phyloP scores from a whole-genome alignment of 108 stramenopile genomes.

The Fragilariopsis cylindrus region DNA sequence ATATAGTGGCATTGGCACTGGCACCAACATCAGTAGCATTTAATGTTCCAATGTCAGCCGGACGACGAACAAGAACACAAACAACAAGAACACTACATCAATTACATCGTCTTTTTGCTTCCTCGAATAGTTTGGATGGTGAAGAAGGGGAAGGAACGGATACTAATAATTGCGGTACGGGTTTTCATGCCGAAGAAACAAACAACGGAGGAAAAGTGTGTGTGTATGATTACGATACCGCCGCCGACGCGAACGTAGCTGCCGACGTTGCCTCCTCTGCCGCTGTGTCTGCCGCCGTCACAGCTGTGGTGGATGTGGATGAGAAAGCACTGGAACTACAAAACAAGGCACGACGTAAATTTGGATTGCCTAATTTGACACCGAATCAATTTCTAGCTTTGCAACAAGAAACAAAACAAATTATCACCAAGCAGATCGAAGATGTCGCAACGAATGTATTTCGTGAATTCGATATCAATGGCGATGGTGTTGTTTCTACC shows the following conservation, averaged over 20 bases:
- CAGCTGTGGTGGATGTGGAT: too few relatives aligned
- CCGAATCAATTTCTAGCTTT: neutral
- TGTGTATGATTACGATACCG: neutral
- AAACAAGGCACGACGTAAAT: conserved; percentile 1
- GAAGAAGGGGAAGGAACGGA: too few relatives aligned
- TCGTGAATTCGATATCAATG: neutral
- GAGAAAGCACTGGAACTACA: neutral
- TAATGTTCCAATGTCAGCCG: too few relatives aligned
- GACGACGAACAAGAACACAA: too few relatives aligned
- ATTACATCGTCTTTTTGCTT: too few relatives aligned
- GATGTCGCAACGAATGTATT: neutral
- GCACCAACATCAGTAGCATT: too few relatives aligned
- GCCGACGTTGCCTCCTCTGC: neutral
- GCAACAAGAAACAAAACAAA: neutral
- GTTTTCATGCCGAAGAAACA: too few relatives aligned
- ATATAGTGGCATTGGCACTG: too few relatives aligned
- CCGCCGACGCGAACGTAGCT: neutral
- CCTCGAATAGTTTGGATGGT: too few relatives aligned
- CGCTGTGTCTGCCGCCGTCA: neutral
- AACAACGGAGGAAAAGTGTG: too few relatives aligned
- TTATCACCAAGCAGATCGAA: neutral
- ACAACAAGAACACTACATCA: too few relatives aligned
- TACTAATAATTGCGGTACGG: too few relatives aligned
- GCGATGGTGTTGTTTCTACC: neutral
- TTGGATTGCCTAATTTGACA: neutral